A percentile compares a stretch with the other conserved stretches of the same genome.
phyloP scores from a whole-genome alignment of 805 yeast species.

The Candida argentea region DNA sequence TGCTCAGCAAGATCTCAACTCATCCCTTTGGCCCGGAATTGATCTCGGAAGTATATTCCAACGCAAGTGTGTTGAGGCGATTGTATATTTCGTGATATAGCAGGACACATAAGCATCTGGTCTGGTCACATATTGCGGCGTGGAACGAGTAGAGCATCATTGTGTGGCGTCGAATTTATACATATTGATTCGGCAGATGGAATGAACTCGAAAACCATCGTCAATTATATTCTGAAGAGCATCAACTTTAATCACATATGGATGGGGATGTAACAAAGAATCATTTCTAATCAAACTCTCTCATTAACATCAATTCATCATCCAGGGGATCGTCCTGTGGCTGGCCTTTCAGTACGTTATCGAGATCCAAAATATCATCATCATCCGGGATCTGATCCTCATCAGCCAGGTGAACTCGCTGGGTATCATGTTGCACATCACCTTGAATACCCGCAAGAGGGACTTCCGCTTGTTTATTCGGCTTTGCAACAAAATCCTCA shows the following conservation, averaged over 20 bases:
- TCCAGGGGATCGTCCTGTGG: slow-evolving; percentile 13
- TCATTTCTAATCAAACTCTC: slow-evolving; percentile 23
- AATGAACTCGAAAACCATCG: no score
- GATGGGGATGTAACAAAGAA: no score
- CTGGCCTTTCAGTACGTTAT: slow-evolving; percentile 4
- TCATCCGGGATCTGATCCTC: slow-evolving; percentile 17
- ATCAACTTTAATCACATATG: no score
- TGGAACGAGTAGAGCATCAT: no score
- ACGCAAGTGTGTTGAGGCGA: slow-evolving; percentile 39
- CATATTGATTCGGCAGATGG: no score
- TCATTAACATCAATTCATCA: slow-evolving; percentile 26
- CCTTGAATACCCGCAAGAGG: not conserved
- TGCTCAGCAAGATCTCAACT: slow-evolving; percentile 24
- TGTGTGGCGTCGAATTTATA: no score
- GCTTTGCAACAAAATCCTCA: slow-evolving; percentile 6
- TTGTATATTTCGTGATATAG: slow-evolving; percentile 22
- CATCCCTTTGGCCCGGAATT: slow-evolving; percentile 20
- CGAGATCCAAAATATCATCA: slow-evolving; percentile 11
- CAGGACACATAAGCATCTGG: no score
- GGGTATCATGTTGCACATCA: not conserved
- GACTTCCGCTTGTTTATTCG: slow-evolving; percentile 1
- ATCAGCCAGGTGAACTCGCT: slow-evolving; percentile 3
- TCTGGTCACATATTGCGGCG: no score
- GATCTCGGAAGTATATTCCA: slow-evolving; percentile 36
- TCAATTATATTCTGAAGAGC: no score